phyloP scores from a whole-genome alignment of 768 basidiomycete genomes.

The Mycena maculata region DNA sequence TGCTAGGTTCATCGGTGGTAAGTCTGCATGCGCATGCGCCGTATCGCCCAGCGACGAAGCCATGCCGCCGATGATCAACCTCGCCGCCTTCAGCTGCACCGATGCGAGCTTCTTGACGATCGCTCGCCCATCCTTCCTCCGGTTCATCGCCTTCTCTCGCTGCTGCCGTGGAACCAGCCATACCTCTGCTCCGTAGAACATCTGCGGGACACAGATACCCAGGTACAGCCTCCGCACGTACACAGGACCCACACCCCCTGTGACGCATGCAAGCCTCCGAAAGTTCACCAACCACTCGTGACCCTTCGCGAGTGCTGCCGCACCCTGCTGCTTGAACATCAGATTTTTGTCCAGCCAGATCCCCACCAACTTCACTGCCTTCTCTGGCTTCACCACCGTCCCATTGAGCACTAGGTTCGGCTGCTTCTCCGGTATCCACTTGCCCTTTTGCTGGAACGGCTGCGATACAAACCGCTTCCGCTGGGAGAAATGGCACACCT shows the following conservation, averaged over 20 bases:
- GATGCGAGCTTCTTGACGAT: conserved; percentile 1
- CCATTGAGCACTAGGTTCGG: neutral
- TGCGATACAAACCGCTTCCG: too few relatives aligned
- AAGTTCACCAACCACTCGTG: neutral
- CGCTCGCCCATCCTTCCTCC: neutral
- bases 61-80: conserved; percentile 1
- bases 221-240: neutral
- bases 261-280: neutral
- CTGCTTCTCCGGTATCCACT: too few relatives aligned
- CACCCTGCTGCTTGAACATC: conserved; percentile 19
- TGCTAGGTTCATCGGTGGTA: too few relatives aligned
- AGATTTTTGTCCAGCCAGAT: conserved; percentile 3
- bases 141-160: neutral
- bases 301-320: conserved; percentile 21
- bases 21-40: conserved; percentile 36
- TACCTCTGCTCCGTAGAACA: conserved; percentile 24
- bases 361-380: neutral
- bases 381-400: neutral
- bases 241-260: neutral
- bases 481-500: too few relatives aligned
- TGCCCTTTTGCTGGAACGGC: too few relatives aligned
- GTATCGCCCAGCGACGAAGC: conserved; percentile 20
- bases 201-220: neutral
- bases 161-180: conserved; percentile 14
- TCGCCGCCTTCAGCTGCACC: neutral